Evolutionary conservation across 2,329 filamentous ascomycete genomes (phyloP).

Genomic region (Claviceps sp.): DNA sequence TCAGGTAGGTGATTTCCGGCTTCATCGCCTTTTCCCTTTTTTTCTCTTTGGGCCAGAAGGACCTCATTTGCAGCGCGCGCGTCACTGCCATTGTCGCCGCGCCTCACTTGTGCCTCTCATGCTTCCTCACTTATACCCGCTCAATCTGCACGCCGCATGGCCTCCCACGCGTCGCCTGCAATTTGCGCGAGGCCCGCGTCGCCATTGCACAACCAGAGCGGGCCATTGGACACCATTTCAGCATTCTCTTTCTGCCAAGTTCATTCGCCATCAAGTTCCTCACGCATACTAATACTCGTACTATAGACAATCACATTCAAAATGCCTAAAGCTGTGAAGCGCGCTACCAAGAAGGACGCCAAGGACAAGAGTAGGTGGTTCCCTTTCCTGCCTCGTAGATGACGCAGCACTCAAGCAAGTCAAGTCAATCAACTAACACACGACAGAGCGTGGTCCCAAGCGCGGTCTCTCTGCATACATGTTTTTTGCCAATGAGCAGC

Average conservation of each 20-base stretch:
- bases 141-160: neutral
- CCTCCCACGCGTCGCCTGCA: neutral
- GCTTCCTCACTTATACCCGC: constrained; percentile 2
- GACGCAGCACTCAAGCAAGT: neutral
- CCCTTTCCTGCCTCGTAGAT: neutral
- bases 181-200: neutral
- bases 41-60: neutral
- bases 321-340: constrained; percentile 48
- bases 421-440: constrained; percentile 20
- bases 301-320: constrained; percentile 22
- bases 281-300: constrained; percentile 5
- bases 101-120: constrained; percentile 9
- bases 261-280: neutral
- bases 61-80: constrained; percentile 5
- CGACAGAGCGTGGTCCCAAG: constrained; percentile 59
- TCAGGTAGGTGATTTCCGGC: constrained; percentile 1
- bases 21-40: neutral
- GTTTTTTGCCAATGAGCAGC: constrained; percentile 99
- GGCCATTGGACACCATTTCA: too few relatives aligned
- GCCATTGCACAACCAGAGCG: neutral
- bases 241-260: too few relatives aligned
- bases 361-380: constrained; percentile 47
- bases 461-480: constrained; percentile 99
- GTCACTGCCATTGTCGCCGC: constrained; percentile 14
- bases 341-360: constrained; percentile 40